Conservation (phyloP, 805 yeast species). For the Hanseniaspora pseudoguilliermondii region DNA sequence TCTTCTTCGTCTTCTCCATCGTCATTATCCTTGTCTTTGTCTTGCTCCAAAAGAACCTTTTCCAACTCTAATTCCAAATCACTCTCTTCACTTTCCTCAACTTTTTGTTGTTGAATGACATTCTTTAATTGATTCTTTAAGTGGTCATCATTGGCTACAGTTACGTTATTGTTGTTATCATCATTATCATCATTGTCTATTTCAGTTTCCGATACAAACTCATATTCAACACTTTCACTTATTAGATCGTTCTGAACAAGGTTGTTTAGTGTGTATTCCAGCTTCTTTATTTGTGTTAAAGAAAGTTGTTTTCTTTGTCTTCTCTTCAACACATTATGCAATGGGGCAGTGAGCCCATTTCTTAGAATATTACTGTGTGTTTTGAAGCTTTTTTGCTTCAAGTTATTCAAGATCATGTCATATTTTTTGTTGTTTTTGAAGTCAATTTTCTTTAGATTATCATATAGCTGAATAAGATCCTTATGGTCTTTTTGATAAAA, state of each 20-base stretch:
- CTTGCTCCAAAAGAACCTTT: conserved; percentile 25
- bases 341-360: conserved; percentile 79
- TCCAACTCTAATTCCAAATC: conserved; percentile 19
- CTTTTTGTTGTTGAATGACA: conserved; percentile 12
- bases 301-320: conserved; percentile 61
- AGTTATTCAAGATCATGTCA: not conserved
- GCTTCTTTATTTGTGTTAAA: conserved; percentile 57
- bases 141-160: conserved; percentile 15
- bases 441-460: conserved; percentile 13
- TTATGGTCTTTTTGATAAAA: conserved; percentile 22
- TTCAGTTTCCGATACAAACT: conserved; percentile 48
- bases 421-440: conserved; percentile 1
- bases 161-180: not conserved
- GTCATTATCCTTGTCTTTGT: conserved; percentile 18
- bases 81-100: conserved; percentile 19
- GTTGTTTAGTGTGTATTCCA: conserved; percentile 69
- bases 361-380: conserved; percentile 29
- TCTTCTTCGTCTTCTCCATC: conserved; percentile 22
- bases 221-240: conserved; percentile 70
- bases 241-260: conserved; percentile 63
- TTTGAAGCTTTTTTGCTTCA: not conserved
- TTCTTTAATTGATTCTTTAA: conserved; percentile 22
- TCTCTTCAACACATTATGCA: conserved; percentile 54
- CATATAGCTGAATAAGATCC: conserved; percentile 14
- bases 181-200: conserved; percentile 16